These are phyloP conservation scores for Dalbergia cochinchinensis DNA, from an alignment of 306 rosid species.

Conservation along the genomic window DNA sequence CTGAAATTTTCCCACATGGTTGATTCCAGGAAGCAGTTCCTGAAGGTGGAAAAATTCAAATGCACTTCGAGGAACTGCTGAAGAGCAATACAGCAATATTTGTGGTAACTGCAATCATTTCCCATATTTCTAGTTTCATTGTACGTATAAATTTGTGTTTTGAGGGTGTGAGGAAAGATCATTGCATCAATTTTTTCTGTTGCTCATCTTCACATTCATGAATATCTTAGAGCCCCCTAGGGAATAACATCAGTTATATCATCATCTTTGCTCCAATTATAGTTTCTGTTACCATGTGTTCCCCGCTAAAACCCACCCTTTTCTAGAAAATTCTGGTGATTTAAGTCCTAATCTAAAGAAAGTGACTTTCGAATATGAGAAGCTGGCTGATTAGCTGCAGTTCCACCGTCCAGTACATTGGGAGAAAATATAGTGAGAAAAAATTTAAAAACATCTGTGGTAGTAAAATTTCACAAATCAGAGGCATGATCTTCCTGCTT, in stretches of 20 bases:
- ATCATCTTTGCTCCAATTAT: not conserved
- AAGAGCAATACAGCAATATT: conserved; percentile 93
- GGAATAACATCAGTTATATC: not conserved
- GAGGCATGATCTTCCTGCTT: not conserved
- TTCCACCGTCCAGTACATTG: not conserved
- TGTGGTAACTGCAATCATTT: conserved; percentile 69
- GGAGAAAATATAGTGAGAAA: conserved; percentile 20
- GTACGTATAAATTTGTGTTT: not conserved
- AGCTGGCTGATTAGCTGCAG: not conserved
- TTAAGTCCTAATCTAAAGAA: not conserved
- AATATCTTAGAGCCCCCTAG: not conserved
- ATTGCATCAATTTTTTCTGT: conserved; percentile 17
- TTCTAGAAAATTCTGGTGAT: conserved; percentile 25
- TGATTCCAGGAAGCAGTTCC: conserved; percentile 89
- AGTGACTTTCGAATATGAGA: not conserved
- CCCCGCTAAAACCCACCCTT: not conserved
- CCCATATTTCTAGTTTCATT: conserved; percentile 19
- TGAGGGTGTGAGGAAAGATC: not conserved
- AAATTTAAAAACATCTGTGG: not conserved
- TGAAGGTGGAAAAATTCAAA: conserved; percentile 91
- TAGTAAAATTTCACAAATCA: conserved; percentile 5
- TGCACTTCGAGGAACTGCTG: conserved; percentile 91
- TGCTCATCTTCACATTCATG: conserved; percentile 31
- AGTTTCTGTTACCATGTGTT: conserved; percentile 14
- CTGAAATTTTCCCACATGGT: conserved; percentile 34